phyloP scores from a whole-genome alignment of 2,329 filamentous ascomycete genomes.

The Neonectria ditissima region DNA sequence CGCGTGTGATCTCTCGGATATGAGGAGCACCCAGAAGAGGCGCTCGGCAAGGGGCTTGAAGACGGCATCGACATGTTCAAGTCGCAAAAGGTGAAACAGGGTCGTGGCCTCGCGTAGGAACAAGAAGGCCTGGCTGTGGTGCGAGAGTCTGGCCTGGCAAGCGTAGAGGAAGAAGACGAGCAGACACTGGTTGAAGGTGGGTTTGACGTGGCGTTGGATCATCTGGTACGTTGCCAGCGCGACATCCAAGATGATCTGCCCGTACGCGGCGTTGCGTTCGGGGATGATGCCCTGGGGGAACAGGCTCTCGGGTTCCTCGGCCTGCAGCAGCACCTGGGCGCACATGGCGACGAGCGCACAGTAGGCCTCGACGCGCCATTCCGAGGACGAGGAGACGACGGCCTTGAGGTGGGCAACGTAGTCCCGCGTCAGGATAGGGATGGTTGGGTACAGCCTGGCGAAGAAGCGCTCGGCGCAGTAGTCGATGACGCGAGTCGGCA shows the following conservation, averaged over 20 bases:
- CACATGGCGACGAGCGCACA: slow-evolving; percentile 54
- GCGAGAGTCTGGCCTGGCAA: slow-evolving; percentile 55
- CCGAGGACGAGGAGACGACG: slow-evolving; percentile 34
- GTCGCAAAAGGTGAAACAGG: slow-evolving; percentile 50
- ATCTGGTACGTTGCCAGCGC: slow-evolving; percentile 51
- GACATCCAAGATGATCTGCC: slow-evolving; percentile 53
- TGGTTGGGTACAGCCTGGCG: slow-evolving; percentile 54
- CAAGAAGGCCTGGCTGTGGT: slow-evolving; percentile 58
- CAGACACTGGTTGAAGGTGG: slow-evolving; percentile 54
- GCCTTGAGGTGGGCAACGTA: slow-evolving; percentile 50
- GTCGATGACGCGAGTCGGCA: slow-evolving; percentile 50
- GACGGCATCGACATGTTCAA: slow-evolving; percentile 43
- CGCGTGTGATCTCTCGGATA: slow-evolving; percentile 59
- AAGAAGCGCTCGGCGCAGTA: slow-evolving; percentile 56
- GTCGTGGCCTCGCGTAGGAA: slow-evolving; percentile 59
- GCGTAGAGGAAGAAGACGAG: slow-evolving; percentile 59
- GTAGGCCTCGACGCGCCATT: slow-evolving; percentile 50
- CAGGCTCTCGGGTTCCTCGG: slow-evolving; percentile 51
- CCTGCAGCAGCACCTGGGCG: slow-evolving; percentile 56
- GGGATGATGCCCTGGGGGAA: slow-evolving; percentile 49
- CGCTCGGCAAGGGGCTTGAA: slow-evolving; percentile 47
- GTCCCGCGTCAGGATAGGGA: slow-evolving; percentile 55
- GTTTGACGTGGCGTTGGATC: slow-evolving; percentile 49
- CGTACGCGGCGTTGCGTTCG: slow-evolving; percentile 53
- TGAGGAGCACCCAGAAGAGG: slow-evolving; percentile 58